phyloP scores from a whole-genome alignment of 2,329 filamentous ascomycete genomes.

The Boeremia lycopersici region DNA sequence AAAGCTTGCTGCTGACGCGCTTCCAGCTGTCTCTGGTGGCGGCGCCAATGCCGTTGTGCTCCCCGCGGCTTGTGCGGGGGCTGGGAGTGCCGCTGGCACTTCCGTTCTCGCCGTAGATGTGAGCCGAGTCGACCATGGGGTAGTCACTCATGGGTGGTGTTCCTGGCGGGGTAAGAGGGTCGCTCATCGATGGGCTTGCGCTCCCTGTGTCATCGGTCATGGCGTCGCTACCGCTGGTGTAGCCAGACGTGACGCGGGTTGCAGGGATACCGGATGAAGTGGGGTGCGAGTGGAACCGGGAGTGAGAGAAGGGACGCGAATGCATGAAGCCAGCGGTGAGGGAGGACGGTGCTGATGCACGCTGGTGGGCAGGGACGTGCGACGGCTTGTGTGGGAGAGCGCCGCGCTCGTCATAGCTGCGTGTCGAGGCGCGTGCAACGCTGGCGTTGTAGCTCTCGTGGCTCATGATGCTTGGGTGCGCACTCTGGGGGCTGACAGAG shows the following conservation, averaged over 20 bases:
- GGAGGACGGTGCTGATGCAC: slow-evolving; percentile 49
- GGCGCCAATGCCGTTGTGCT: slow-evolving; percentile 45
- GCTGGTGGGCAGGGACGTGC: slow-evolving; percentile 41
- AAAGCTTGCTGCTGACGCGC: slow-evolving; percentile 50
- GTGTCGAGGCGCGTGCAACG: slow-evolving; percentile 46
- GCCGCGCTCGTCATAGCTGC: slow-evolving; percentile 50
- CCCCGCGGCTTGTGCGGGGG: slow-evolving; percentile 45
- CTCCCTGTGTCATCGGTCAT: slow-evolving; percentile 69
- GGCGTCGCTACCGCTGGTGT: slow-evolving; percentile 52
- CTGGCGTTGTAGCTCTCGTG: slow-evolving; percentile 51
- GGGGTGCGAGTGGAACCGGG: slow-evolving; percentile 46
- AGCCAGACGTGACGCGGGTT: slow-evolving; percentile 38
- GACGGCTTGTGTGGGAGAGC: slow-evolving; percentile 39
- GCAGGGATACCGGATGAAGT: slow-evolving; percentile 40
- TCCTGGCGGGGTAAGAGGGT: slow-evolving; percentile 77
- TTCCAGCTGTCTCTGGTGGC: slow-evolving; percentile 49
- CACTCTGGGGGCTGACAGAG: slow-evolving; percentile 58
- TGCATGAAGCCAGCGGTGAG: slow-evolving; percentile 47
- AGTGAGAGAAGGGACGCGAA: slow-evolving; percentile 43
- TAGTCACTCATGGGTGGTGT: slow-evolving; percentile 69
- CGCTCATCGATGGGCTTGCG: slow-evolving; percentile 55
- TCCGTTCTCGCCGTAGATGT: slow-evolving; percentile 43
- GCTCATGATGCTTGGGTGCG: slow-evolving; percentile 46
- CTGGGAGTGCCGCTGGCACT: slow-evolving; percentile 45
- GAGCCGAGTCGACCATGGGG: slow-evolving; percentile 53